Percentiles rank a stretch among this genome's conserved stretches.
Conservation (phyloP, 2,329 filamentous ascomycete species). For the Penicillium sp. region DNA sequence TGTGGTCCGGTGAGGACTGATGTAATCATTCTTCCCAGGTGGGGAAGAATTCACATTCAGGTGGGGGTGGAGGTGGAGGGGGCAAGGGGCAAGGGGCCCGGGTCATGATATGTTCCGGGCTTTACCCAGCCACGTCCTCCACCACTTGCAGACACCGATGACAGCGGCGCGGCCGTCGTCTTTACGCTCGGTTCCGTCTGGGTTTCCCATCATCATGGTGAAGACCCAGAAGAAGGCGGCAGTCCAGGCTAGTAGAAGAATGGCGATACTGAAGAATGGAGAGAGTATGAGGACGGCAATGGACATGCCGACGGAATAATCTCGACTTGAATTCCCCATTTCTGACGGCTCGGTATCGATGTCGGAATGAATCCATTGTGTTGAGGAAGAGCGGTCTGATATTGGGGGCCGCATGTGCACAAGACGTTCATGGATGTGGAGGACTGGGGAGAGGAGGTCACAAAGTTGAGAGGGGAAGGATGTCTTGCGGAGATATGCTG, state of each 20-base stretch:
- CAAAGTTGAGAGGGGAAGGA: slow-evolving; percentile 56
- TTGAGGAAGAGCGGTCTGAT: slow-evolving; percentile 29
- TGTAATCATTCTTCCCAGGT: slow-evolving; percentile 3
- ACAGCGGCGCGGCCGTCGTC: slow-evolving; percentile 66
- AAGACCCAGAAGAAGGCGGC: slow-evolving; percentile 67
- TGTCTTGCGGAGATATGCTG: slow-evolving; percentile 47
- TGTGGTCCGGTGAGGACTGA: slow-evolving; percentile 1
- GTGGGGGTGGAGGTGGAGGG: not conserved
- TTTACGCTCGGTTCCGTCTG: slow-evolving; percentile 61
- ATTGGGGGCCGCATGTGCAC: slow-evolving; percentile 31
- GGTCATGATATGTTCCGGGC: slow-evolving; percentile 28
- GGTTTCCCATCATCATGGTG: slow-evolving; percentile 64
- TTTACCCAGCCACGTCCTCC: slow-evolving; percentile 61
- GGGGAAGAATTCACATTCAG: not conserved
- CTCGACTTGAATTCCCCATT: slow-evolving; percentile 35
- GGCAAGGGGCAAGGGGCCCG: not conserved
- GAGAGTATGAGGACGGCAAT: slow-evolving; percentile 59
- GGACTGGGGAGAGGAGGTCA: slow-evolving; percentile 56
- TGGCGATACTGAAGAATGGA: slow-evolving; percentile 60
- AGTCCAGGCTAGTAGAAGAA: slow-evolving; percentile 62
- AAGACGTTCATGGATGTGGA: slow-evolving; percentile 52
- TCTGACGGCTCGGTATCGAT: slow-evolving; percentile 36
- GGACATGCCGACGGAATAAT: slow-evolving; percentile 45
- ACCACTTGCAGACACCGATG: slow-evolving; percentile 62
- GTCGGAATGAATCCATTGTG: slow-evolving; percentile 46